Base-by-base conservation (phyloP, 2,329 filamentous ascomycete genomes). In the Epichloe elymi region DNA sequence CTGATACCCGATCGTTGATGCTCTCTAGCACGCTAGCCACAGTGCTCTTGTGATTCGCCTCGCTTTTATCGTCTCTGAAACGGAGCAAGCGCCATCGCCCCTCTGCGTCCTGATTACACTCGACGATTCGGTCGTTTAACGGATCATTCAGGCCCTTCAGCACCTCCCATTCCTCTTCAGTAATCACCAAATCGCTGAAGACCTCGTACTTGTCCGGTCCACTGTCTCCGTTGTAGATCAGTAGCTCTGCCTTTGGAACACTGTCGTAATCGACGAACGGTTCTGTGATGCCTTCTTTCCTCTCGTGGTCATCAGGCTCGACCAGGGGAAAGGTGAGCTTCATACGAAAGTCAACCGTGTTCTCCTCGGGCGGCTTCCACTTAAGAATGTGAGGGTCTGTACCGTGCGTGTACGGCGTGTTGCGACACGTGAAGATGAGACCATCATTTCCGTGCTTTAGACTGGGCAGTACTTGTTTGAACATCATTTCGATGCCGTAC, bases 351-450 rank as follows among this genome's bases (percentile, higher is more conserved):
- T 98, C 93, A 58, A 98, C 82, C 0, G 89, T 95, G 70, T 98
- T 98, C 66, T 98, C 93, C 57, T 87, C 76, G 4, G 88, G 88
- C 0, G 91, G 89, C 69, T 98, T 98, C 93, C 93, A 98, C 67
- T 98, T 98, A 39, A 98, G 74, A 56, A 96, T 98, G 65, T 95
- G 85, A 47, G 80, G 80, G 67, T 98, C 93, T 12, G 93, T 98
- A 58, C 93, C 93, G 57, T 86, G 84, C 59, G 84, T 83, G 71
- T 98, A 98, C 10, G 84, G 78, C 17, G 87, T 88, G 59, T 82
- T 85, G 56, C 87, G 82, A 70, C 91, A 95, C n/a, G 93, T 97
- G 69, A 97, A 98, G 62, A 98, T 95, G 45, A 98, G 77, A 5
- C 93, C 93, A 65, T 98, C 93, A 65, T 96, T 97, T 55, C 91